Evolutionary conservation across 2,329 filamentous ascomycete species (phyloP).

Genomic region (Fusarium sulawesiense): DNA sequence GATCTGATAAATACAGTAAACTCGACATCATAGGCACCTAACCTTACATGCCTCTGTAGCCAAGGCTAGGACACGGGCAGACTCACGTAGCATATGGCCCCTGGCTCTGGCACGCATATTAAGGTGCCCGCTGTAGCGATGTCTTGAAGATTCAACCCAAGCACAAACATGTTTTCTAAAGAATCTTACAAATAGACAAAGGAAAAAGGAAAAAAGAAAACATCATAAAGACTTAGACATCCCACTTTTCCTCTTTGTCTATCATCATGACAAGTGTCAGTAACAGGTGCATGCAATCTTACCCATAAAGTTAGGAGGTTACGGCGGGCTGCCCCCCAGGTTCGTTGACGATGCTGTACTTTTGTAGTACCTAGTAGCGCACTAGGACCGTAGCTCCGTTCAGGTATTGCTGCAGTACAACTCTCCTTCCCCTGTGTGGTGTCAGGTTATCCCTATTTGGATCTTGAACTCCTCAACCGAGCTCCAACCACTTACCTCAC

Average conservation of each 20-base stretch:
- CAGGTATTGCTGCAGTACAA: neutral
- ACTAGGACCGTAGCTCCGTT: neutral
- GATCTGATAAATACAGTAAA: neutral
- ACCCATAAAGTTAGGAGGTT: neutral
- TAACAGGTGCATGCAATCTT: neutral
- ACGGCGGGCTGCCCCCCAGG: neutral
- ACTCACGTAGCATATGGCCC: neutral
- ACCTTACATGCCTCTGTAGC: neutral
- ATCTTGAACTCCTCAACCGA: conserved; percentile 22
- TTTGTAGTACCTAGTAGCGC: neutral
- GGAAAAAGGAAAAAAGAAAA: too few relatives aligned
- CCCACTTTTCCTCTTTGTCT: neutral
- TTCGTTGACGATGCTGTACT: neutral
- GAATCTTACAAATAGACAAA: too few relatives aligned
- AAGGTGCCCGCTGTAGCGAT: neutral
- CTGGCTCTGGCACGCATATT: neutral
- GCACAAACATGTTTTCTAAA: neutral
- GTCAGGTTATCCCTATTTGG: conserved; percentile 29
- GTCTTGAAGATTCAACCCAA: neutral
- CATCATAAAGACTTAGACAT: neutral
- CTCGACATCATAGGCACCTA: neutral
- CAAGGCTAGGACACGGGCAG: neutral
- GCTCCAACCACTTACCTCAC: conserved; percentile 29
- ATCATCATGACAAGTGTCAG: neutral
- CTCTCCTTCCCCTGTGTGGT: conserved; percentile 6